Evolutionary conservation across 2,329 filamentous ascomycete species (phyloP), one percentile per base, ranked within the genome.

Genomic region (Hawksworthiomyces lignivorus): DNA sequence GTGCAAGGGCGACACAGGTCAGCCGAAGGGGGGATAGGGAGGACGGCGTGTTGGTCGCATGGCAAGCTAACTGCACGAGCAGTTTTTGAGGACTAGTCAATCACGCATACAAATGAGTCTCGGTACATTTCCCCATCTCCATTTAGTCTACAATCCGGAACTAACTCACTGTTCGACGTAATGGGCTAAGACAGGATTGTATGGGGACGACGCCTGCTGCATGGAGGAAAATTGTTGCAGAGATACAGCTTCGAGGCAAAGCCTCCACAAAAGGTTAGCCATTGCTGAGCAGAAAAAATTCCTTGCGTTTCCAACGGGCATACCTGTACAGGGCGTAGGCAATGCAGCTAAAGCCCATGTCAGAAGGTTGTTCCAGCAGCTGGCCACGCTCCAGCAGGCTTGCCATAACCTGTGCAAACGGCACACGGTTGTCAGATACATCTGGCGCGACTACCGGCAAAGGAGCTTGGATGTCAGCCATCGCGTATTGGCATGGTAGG

Each of bases 341-440:
- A 4, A 38, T 26, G 10, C 36, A 38, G 19, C 36, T 38, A 7
- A 38, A n/a, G 5, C 36, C 36, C 36, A 38, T 38, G 17, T 38
- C 36, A 5, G 36, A 38, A 19, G 27, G 36, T n/a, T 38, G 26
- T 28, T 38, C 36, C 4, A 38, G 36, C 1, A 38, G 27, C 14
- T 30, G 36, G 17, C 36, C 36, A 7, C 22, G 26, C 12, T 38
- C 36, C 3, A 38, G 18, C 12, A 38, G 12, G 8, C 36, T 18
- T 3, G 26, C 9, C 36, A 32, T 32, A 10, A 39, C 12, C 10
- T 39, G 36, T 4, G 15, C 5, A 26, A 39, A 39, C 9, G 20
- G n/a, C n/a, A n/a, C n/a, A n/a, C n/a, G n/a, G n/a, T n/a, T n/a
- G n/a, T n/a, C n/a, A n/a, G n/a, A n/a, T n/a, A n/a, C n/a, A n/a